Percentiles rank a stretch among this genome's conserved stretches.
Evolutionary conservation across 768 basidiomycete species (phyloP).

Genomic region (Sistotremastrum niveocremeum): DNA sequence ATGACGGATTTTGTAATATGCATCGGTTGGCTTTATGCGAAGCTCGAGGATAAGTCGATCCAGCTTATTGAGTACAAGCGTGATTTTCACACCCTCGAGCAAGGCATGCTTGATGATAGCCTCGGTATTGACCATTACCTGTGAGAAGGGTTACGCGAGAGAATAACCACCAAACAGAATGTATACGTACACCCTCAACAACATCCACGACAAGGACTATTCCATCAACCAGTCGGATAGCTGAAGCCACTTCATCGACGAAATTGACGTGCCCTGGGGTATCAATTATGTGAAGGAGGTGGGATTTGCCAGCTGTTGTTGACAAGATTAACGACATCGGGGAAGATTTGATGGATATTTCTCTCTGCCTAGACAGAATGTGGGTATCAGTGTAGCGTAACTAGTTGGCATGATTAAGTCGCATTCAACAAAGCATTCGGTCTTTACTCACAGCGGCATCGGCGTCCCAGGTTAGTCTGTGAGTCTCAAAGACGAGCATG

Average conservation of each 20-base stretch:
- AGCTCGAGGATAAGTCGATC: conserved; percentile 95
- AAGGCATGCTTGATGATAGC: conserved; percentile 78
- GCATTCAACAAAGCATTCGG: not conserved
- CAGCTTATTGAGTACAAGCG: conserved; percentile 93
- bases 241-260: conserved; percentile 89
- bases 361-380: conserved; percentile 71
- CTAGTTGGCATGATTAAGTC: conserved; percentile 26
- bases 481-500: conserved; percentile 95
- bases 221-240: conserved; percentile 81
- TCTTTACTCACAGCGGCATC: conserved; percentile 60
- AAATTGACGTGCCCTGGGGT: conserved; percentile 99
- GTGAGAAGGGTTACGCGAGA: conserved; percentile 3
- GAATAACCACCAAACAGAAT: conserved; percentile 7
- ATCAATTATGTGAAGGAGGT: conserved; percentile 87
- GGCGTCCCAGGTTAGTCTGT: conserved; percentile 87
- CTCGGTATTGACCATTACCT: conserved; percentile 93
- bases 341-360: conserved; percentile 91
- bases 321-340: conserved; percentile 89
- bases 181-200: conserved; percentile 78
- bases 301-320: conserved; percentile 81
- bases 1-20: conserved; percentile 98
- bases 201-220: conserved; percentile 91
- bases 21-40: conserved; percentile 88
- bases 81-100: conserved; percentile 80
- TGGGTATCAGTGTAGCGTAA: conserved; percentile 95